Conservation (phyloP, 164 flowering plant genomes). For the Vitis labrusca region DNA sequence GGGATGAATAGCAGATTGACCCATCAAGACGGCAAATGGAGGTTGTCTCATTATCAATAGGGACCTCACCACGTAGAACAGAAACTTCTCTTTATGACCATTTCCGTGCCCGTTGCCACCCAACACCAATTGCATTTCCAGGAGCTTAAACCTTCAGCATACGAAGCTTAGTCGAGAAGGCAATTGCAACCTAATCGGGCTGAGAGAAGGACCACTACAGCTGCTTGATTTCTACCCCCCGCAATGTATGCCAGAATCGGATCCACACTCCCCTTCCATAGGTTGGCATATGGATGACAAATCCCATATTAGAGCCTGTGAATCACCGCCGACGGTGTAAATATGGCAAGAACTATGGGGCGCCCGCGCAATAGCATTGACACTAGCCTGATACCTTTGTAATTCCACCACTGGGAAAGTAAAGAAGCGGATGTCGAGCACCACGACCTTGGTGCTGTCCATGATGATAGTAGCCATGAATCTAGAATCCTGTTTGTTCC, state of each 20-base stretch:
- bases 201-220: conserved; percentile 90
- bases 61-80: too few species aligned
- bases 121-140: neutral
- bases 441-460: conserved; percentile 86
- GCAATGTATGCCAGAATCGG: conserved; percentile 88
- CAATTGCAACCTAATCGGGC: conserved; percentile 96
- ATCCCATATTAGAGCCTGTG: conserved; percentile 89
- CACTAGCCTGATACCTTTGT: conserved; percentile 86
- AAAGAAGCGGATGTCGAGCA: conserved; percentile 77
- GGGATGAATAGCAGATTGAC: too few species aligned
- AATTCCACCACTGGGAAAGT: conserved; percentile 83
- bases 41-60: too few species aligned
- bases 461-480: conserved; percentile 92
- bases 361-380: conserved; percentile 92
- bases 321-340: conserved; percentile 90
- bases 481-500: conserved; percentile 94
- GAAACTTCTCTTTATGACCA: too few species aligned
- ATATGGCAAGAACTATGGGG: conserved; percentile 92
- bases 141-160: conserved; percentile 69
- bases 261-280: conserved; percentile 81
- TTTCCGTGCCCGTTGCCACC: too few species aligned
- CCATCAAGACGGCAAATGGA: too few species aligned
- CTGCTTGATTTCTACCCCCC: conserved; percentile 88
- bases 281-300: conserved; percentile 85
- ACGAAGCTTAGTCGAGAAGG: conserved; percentile 87